phyloP scores from a whole-genome alignment of 106 monocot genomes.

The Acanthochlamys bracteata region DNA sequence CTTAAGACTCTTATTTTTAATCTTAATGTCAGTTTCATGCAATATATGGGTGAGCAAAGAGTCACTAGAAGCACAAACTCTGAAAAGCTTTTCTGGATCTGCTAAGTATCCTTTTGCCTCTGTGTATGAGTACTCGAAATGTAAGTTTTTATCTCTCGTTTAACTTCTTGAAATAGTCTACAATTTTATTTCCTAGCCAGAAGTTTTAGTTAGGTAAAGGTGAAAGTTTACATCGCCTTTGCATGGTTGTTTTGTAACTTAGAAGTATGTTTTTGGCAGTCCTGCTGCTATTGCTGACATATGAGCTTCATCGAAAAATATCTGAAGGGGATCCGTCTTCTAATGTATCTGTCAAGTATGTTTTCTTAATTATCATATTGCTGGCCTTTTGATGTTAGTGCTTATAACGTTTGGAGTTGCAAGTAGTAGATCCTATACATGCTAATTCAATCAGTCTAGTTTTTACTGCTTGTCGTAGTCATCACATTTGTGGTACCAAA shows the following conservation, averaged over 20 bases:
- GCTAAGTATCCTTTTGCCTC: conserved; percentile 45
- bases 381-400: neutral
- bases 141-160: conserved; percentile 19
- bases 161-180: neutral
- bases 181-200: neutral
- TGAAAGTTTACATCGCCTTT: no score
- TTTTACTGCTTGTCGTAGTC: neutral
- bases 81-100: conserved; percentile 8
- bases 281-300: conserved; percentile 62
- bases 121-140: conserved; percentile 68
- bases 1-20: no score
- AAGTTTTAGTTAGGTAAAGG: no score
- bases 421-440: no score
- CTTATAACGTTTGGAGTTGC: neutral
- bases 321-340: conserved; percentile 22
- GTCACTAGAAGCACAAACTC: conserved; percentile 13
- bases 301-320: conserved; percentile 67
- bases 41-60: conserved; percentile 17
- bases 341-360: conserved; percentile 69
- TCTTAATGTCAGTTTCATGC: conserved; percentile 28
- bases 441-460: neutral
- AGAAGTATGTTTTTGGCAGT: conserved; percentile 35
- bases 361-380: conserved; percentile 3
- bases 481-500: neutral
- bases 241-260: neutral